A percentile compares a stretch with the other conserved stretches of the same genome.
Conservation (phyloP, 371 early-diverging fungal genomes). For the Rhizopus arrhizus region DNA sequence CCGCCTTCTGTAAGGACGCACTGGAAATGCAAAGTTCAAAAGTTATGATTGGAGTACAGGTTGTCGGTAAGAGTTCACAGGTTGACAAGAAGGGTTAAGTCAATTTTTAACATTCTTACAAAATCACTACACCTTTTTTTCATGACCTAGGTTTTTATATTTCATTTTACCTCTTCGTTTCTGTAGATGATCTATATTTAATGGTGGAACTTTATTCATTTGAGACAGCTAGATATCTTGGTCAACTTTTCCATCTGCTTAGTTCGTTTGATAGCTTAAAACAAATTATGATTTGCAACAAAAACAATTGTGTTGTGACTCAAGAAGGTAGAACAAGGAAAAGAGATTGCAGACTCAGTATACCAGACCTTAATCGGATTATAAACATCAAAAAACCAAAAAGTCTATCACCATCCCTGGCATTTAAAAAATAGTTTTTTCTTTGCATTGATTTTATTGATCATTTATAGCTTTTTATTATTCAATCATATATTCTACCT, state of each 20-base stretch:
- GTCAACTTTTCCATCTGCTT: constrained; percentile 23
- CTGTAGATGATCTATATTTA: constrained; percentile 17
- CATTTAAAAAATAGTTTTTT: constrained; percentile 21
- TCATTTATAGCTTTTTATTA: background rate
- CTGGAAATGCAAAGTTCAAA: constrained; percentile 17
- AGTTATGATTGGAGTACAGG: constrained; percentile 10
- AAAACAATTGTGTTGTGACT: constrained; percentile 17
- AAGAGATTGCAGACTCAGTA: constrained; percentile 16
- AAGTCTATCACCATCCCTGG: constrained; percentile 15
- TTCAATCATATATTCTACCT: background rate
- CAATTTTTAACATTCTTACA: constrained; percentile 14
- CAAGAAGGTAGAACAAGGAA: constrained; percentile 14
- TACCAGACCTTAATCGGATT: constrained; percentile 16
- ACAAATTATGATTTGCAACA: constrained; percentile 26
- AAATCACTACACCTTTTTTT: constrained; percentile 4
- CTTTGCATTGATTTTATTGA: constrained; percentile 1
- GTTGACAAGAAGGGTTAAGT: constrained; percentile 18
- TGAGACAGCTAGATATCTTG: constrained; percentile 27
- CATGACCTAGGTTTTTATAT: constrained; percentile 27
- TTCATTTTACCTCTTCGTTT: constrained; percentile 28
- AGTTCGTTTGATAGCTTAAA: constrained; percentile 25
- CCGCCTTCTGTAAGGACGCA: constrained; percentile 24
- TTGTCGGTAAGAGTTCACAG: constrained; percentile 24
- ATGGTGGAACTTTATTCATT: constrained; percentile 32
- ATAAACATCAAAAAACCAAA: constrained; percentile 21